Conservation (phyloP, 2,329 filamentous ascomycete genomes). For the Phoma herbarum region DNA sequence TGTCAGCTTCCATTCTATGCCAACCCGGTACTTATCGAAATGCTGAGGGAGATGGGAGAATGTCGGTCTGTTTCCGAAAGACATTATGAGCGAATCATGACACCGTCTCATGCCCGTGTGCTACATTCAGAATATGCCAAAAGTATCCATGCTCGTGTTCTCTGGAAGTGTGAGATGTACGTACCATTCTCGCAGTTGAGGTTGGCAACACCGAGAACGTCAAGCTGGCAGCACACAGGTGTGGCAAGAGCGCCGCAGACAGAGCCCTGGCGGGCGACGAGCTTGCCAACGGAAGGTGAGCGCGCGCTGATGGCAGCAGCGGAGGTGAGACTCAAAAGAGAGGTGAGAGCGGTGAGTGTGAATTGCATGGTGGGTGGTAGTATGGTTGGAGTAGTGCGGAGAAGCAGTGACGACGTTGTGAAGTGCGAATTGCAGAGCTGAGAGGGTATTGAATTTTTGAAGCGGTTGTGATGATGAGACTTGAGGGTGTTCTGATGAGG, state of each 20-base stretch:
- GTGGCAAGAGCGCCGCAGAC: conserved; percentile 27
- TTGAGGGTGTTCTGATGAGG: neutral
- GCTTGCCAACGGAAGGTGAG: conserved; percentile 2
- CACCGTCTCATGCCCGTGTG: neutral
- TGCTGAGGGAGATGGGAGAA: no score
- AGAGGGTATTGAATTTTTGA: no score
- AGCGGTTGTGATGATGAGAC: neutral
- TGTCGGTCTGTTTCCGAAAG: no score
- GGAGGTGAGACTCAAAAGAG: conserved; percentile 25
- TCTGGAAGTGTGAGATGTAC: neutral
- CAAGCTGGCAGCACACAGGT: conserved; percentile 32
- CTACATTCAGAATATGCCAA: no score
- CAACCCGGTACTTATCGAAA: no score
- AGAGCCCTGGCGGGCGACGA: conserved; percentile 17
- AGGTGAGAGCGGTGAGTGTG: conserved; percentile 18
- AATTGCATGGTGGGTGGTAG: conserved; percentile 21
- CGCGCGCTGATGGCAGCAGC: conserved; percentile 22
- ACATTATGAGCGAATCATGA: no score
- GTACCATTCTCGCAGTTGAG: conserved; percentile 32
- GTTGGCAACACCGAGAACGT: conserved; percentile 27
- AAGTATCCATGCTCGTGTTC: neutral
- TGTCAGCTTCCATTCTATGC: neutral
- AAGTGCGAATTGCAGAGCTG: no score
- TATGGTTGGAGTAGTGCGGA: neutral
- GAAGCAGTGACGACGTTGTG: neutral